Evolutionary conservation across 768 basidiomycete genomes (phyloP), one percentile per base, ranked within the genome.

Genomic region (Mycena polygramma): DNA sequence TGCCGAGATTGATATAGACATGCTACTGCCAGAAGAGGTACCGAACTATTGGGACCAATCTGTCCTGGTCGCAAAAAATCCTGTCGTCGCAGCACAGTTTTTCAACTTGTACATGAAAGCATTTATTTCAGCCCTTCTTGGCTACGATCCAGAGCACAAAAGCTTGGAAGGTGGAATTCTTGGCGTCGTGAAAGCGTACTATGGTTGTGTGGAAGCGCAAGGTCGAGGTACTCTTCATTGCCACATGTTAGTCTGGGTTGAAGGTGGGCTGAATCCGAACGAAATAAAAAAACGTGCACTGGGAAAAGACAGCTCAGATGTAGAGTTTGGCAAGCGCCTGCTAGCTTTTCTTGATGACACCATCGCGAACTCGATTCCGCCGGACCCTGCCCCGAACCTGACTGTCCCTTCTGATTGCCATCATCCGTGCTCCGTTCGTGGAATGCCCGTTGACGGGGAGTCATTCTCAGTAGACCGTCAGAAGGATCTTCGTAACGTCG

Each of bases 401-500:
- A 14, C 36, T 14, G 51, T 65, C 1, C 55, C 48, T 9, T 70
- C 66, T 0, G n/a, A 43, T 48, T 22, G 4, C 0, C 35, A 54
- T 24, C 69, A 66, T 55, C 63, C 69, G 22, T 70, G 69, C 45
- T 65, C 62, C 1, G 52, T 66, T 17, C 66, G 66, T 7, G 66
- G 66, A 15, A 68, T 68, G 0, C 66, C 51, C 1, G 35, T 60
- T 41, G n/a, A n/a, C 15, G 52, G 48, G 6, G 57, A 60, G 11
- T 4, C 17, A 6, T 35, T 55, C 36, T 22, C 49, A 1, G 3
- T n/a, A 1, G 49, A 58, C n/a, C 57, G 54, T 13, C 55, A 66
- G 22, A 55, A 66, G 37, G 71, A 76, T 37, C 2, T 73, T 17
- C 63, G 66, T n/a, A 48, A 58, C 10, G 41, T 78, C 5, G 77